Base-by-base conservation (phyloP, 2,329 filamentous ascomycete genomes). In the Cylindrodendrum hubeiense region DNA sequence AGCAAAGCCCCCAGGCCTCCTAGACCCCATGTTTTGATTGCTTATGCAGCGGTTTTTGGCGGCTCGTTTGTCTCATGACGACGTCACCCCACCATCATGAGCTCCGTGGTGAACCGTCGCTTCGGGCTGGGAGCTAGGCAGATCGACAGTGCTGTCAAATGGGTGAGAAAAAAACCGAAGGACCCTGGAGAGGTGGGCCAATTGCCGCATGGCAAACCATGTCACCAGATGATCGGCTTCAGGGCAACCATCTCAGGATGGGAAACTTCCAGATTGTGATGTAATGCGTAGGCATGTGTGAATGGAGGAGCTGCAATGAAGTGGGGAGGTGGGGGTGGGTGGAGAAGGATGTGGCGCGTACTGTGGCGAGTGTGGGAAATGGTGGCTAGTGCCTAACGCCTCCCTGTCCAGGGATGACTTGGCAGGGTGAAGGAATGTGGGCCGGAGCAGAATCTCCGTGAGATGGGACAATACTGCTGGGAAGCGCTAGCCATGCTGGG, bases 361-460 rank as follows among this genome's bases (percentile, higher is more conserved):
- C n/a, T 49, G 63, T 71, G 68, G 66, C 47, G n/a, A 19, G 37
- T 39, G 37, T 28, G 17, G 10, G 28, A 21, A 54, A 10, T 19
- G 17, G 24, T 21, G 60, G 4, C 28, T 15, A n/a, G 17, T 37
- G 22, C 26, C 41, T 47, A 28, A 50, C 21, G 8, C 12, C 22
- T 6, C 8, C 13, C 43, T 4, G 22, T 17, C 15, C 26, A 39
- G 50, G 43, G 4, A 26, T 8, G 33, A 13, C 33, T 34, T 34
- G 26, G 24, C 24, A n/a, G 17, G 19, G n/a, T n/a, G n/a, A n/a
- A 33, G 47, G 67, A 63, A 70, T 65, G 59, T 17, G 50, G n/a
- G 34, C 43, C 67, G 71, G 69, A 72, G 55, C 19, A 30, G 51
- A 62, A 21, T 39, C 49, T 69, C 70, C 70, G 70, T 53, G 28